These are phyloP conservation scores for Aspergillus thermomutatus DNA, from an alignment of 2,329 filamentous ascomycete genomes.

Conservation along the genomic window DNA sequence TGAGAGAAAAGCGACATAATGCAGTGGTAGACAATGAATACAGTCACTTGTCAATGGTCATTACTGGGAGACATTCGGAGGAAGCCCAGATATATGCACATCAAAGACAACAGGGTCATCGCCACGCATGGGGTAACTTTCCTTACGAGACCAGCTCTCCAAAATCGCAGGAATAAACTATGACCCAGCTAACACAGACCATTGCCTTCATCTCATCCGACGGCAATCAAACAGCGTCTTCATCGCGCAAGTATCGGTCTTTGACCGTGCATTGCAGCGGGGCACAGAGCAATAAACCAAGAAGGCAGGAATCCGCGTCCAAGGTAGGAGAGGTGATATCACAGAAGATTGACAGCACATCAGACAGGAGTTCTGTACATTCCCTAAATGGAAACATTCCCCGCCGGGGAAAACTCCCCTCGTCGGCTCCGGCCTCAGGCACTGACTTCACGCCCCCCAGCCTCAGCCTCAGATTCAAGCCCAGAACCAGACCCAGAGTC, in stretches of 20 bases:
- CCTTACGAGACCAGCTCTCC: background rate
- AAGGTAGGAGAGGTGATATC: no score
- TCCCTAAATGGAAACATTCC: background rate
- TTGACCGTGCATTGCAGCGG: background rate
- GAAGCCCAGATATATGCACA: background rate
- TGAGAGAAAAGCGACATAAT: background rate
- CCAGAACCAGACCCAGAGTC: background rate
- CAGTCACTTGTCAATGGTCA: background rate
- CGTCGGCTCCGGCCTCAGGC: background rate
- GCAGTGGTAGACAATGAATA: background rate
- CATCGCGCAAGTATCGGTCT: background rate
- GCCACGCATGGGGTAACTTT: background rate
- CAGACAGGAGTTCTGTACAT: background rate
- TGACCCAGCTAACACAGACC: no score
- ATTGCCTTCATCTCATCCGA: no score
- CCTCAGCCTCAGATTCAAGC: background rate
- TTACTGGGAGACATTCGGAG: background rate
- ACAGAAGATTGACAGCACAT: background rate
- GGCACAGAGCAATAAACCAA: background rate
- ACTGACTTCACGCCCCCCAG: background rate
- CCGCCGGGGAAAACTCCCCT: background rate
- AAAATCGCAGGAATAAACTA: no score
- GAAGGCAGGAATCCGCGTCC: background rate
- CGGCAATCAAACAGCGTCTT: background rate
- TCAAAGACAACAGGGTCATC: no score